Conservation (phyloP, 2,329 filamentous ascomycete species). For the Clonostachys sp. region DNA sequence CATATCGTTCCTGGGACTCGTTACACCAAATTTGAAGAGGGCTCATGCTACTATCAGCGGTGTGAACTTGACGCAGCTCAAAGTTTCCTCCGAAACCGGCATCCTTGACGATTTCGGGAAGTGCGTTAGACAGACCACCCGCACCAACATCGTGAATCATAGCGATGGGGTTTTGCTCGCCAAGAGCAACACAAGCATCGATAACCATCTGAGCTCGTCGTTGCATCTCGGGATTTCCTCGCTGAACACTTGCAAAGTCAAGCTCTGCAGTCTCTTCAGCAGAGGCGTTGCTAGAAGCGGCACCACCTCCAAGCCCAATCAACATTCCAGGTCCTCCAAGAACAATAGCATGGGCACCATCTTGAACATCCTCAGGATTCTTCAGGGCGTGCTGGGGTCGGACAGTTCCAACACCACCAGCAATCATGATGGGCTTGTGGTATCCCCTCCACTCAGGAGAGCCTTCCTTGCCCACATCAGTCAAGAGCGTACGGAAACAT, state of each 20-base stretch:
- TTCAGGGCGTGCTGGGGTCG: slow-evolving; percentile 89
- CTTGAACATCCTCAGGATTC: slow-evolving; percentile 69
- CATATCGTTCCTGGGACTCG: slow-evolving; percentile 94
- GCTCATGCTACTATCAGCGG: slow-evolving; percentile 85
- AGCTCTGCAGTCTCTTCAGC: slow-evolving; percentile 86
- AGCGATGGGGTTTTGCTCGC: slow-evolving; percentile 80
- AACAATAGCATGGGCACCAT: slow-evolving; percentile 88
- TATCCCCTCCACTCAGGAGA: slow-evolving; percentile 76
- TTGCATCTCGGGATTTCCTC: slow-evolving; percentile 96
- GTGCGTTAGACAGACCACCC: slow-evolving; percentile 69
- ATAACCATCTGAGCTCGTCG: slow-evolving; percentile 96
- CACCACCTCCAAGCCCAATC: slow-evolving; percentile 92
- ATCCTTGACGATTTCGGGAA: slow-evolving; percentile 89
- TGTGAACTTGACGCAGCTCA: slow-evolving; percentile 91
- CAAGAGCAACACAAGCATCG: slow-evolving; percentile 84
- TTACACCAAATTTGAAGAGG: slow-evolving; percentile 98
- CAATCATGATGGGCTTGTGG: slow-evolving; percentile 98
- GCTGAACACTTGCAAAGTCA: slow-evolving; percentile 95
- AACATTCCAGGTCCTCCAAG: slow-evolving; percentile 96
- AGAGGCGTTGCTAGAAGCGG: slow-evolving; percentile 85
- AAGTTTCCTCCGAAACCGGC: slow-evolving; percentile 87
- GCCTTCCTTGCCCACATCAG: slow-evolving; percentile 41
- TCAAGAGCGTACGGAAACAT: slow-evolving; percentile 86
- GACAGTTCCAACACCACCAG: slow-evolving; percentile 90
- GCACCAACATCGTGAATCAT: slow-evolving; percentile 98